phyloP scores from a whole-genome alignment of 768 basidiomycete genomes.

The Pulveroboletus sp. region DNA sequence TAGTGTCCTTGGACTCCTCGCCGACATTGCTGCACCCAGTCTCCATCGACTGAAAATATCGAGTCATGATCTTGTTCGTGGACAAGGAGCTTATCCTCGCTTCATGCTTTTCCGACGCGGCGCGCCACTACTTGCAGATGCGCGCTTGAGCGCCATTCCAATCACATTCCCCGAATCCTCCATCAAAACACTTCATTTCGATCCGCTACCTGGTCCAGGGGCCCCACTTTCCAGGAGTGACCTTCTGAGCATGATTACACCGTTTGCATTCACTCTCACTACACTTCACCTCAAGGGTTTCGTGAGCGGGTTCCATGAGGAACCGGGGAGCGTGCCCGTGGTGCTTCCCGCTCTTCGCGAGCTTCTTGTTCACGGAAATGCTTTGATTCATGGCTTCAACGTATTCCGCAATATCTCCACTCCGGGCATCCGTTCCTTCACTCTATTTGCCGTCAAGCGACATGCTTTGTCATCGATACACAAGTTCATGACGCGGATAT shows the following conservation, averaged over 20 bases:
- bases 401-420: conserved; percentile 34
- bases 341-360: conserved; percentile 28
- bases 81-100: conserved; percentile 26
- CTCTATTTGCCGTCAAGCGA: conserved; percentile 24
- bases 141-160: conserved; percentile 31
- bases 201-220: conserved; percentile 29
- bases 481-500: conserved; percentile 33
- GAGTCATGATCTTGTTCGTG: conserved; percentile 19
- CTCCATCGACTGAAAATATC: conserved; percentile 29
- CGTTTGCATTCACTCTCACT: conserved; percentile 25
- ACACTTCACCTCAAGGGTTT: conserved; percentile 31
- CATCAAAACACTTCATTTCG: conserved; percentile 32
- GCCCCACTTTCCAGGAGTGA: conserved; percentile 25
- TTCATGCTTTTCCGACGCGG: conserved; percentile 31
- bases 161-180: conserved; percentile 27
- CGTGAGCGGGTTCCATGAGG: conserved; percentile 31
- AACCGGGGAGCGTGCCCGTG: conserved; percentile 29
- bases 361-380: conserved; percentile 29
- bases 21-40: conserved; percentile 21
- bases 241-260: conserved; percentile 28
- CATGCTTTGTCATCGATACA: conserved; percentile 31
- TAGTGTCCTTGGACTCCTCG: conserved; percentile 20
- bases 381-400: conserved; percentile 31
- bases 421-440: conserved; percentile 23
- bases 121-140: conserved; percentile 27